phyloP scores from a whole-genome alignment of 148 eudicot genomes.

The Camellia sinensis region DNA sequence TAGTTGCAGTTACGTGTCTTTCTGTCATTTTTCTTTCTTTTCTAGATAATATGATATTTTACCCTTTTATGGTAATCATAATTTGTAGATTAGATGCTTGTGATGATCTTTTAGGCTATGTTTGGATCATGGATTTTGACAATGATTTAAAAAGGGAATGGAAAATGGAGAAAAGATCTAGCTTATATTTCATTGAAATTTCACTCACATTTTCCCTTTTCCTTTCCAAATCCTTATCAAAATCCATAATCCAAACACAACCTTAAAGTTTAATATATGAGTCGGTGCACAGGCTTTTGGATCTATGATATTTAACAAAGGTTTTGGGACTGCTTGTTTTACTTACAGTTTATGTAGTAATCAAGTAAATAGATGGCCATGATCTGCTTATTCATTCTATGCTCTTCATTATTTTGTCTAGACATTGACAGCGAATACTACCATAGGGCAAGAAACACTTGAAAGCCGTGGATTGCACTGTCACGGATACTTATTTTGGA shows the following conservation, averaged over 20 bases:
- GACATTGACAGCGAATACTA: constrained; percentile 47
- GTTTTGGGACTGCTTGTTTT: background rate
- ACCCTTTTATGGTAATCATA: background rate
- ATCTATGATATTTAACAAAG: no score
- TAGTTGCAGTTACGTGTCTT: background rate
- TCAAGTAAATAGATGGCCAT: background rate
- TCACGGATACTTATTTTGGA: constrained; percentile 48
- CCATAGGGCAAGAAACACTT: constrained; percentile 61
- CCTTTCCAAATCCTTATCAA: no score
- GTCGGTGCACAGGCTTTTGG: background rate
- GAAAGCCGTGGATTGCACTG: constrained; percentile 54
- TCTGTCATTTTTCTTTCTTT: no score
- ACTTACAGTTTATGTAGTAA: background rate
- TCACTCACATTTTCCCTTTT: no score
- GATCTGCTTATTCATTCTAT: background rate
- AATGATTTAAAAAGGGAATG: no score
- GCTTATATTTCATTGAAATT: no score
- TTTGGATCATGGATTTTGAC: no score
- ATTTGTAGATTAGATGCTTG: background rate
- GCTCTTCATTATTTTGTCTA: constrained; percentile 16
- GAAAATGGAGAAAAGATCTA: no score
- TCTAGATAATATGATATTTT: background rate
- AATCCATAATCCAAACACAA: no score
- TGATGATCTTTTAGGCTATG: background rate
- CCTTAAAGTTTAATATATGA: background rate